A percentile compares a stretch with the other conserved stretches of the same genome.
These are phyloP conservation scores for Tetrapisispora nanseiensis DNA, from an alignment of 805 yeast species.

Conservation along the genomic window DNA sequence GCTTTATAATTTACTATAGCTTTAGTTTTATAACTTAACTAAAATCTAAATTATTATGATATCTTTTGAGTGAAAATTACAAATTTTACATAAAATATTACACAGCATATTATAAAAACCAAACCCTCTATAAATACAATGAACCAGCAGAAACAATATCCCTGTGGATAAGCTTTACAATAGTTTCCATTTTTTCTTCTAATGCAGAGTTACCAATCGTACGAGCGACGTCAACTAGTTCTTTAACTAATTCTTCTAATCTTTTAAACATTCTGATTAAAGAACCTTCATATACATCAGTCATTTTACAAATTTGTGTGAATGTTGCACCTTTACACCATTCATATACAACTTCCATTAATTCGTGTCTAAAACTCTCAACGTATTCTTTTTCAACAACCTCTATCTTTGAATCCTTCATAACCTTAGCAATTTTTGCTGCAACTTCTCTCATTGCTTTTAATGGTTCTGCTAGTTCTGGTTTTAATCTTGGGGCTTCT, in stretches of 20 bases:
- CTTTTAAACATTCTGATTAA: slow-evolving; percentile 90
- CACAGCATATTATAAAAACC: neutral
- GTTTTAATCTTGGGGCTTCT: slow-evolving; percentile 74
- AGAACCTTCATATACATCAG: slow-evolving; percentile 96
- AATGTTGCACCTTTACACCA: slow-evolving; percentile 97
- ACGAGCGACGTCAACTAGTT: slow-evolving; percentile 82
- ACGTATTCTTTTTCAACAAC: slow-evolving; percentile 86
- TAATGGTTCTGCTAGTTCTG: slow-evolving; percentile 88
- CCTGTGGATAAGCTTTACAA: slow-evolving; percentile 80
- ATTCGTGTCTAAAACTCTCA: slow-evolving; percentile 81
- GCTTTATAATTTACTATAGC: too few species aligned
- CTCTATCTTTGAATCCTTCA: slow-evolving; percentile 83
- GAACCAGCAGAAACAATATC: slow-evolving; percentile 97
- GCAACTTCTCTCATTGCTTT: slow-evolving; percentile 89
- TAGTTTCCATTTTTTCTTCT: slow-evolving; percentile 80
- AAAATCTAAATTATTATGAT: neutral
- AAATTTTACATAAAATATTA: neutral
- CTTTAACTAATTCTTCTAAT: slow-evolving; percentile 85
- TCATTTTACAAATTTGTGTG: slow-evolving; percentile 96
- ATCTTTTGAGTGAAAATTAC: neutral
- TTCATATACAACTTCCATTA: slow-evolving; percentile 92
- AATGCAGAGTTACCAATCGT: slow-evolving; percentile 86
- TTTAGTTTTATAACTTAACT: neutral
- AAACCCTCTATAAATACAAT: slow-evolving; percentile 43
- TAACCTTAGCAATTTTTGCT: slow-evolving; percentile 74